Conservation (phyloP, 306 rosid species). For the Pyrus communis region DNA sequence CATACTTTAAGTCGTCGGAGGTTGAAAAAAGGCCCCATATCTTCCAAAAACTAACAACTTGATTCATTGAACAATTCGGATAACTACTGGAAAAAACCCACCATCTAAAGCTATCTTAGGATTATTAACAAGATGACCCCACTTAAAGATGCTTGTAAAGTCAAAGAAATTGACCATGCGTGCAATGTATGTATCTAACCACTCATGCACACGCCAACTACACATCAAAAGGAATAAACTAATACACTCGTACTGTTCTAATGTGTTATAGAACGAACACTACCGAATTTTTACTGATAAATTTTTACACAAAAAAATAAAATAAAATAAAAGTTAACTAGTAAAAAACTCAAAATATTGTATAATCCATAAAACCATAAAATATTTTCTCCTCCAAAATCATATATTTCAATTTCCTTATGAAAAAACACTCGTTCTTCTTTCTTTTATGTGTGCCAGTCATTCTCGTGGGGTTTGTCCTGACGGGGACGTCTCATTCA, state of each 20-base stretch:
- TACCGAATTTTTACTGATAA: not conserved
- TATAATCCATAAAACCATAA: too few species aligned
- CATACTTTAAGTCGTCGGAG: too few species aligned
- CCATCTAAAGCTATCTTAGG: not conserved
- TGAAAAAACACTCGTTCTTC: not conserved
- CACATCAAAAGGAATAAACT: too few species aligned
- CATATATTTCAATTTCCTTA: not conserved
- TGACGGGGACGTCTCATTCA: constrained; percentile 18
- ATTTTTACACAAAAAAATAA: too few species aligned
- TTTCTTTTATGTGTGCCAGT: not conserved
- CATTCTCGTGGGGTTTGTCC: constrained; percentile 14
- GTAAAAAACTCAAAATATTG: too few species aligned
- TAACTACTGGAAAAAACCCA: too few species aligned
- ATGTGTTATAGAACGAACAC: too few species aligned
- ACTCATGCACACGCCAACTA: too few species aligned
- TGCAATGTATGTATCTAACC: not conserved
- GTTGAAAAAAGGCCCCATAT: not conserved
- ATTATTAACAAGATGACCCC: not conserved
- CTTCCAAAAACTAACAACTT: not conserved
- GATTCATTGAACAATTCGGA: too few species aligned
- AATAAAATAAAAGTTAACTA: not conserved
- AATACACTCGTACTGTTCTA: too few species aligned
- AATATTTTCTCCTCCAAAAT: not conserved
- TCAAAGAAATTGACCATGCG: constrained; percentile 21
- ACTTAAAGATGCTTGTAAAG: not conserved